Evolutionary conservation across 75 land plant species (phyloP).

Genomic region (Cupressus sempervirens): DNA sequence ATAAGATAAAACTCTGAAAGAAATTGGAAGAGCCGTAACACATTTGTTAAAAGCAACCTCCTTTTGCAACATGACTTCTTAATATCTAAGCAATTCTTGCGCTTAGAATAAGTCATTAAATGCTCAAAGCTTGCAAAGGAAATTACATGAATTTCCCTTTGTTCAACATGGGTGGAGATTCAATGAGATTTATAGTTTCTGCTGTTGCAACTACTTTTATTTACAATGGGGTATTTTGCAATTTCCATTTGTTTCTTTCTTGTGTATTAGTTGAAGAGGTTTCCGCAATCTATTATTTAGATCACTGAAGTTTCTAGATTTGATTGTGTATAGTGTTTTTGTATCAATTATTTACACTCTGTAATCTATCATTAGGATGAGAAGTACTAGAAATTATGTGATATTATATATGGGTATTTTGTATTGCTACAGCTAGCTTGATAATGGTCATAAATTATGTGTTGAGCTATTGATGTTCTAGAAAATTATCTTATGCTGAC

Average conservation of each 20-base stretch:
- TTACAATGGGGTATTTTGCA: background rate
- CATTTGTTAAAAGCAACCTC: background rate
- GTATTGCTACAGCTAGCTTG: no score
- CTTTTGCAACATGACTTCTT: background rate
- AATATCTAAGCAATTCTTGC: background rate
- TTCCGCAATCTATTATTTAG: no score
- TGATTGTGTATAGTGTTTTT: no score
- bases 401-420: no score
- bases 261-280: no score
- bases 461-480: no score
- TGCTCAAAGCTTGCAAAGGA: background rate
- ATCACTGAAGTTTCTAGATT: no score
- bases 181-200: background rate
- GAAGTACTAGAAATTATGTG: no score
- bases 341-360: no score
- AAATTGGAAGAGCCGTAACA: background rate
- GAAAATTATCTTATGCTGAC: background rate
- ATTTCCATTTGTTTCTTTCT: background rate
- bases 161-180: background rate
- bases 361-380: no score
- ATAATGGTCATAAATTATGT: no score
- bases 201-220: background rate
- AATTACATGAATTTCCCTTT: background rate
- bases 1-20: background rate
- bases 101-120: background rate